phyloP scores from a whole-genome alignment of 2,329 filamentous ascomycete species.

The Fusarium bactridioides region DNA sequence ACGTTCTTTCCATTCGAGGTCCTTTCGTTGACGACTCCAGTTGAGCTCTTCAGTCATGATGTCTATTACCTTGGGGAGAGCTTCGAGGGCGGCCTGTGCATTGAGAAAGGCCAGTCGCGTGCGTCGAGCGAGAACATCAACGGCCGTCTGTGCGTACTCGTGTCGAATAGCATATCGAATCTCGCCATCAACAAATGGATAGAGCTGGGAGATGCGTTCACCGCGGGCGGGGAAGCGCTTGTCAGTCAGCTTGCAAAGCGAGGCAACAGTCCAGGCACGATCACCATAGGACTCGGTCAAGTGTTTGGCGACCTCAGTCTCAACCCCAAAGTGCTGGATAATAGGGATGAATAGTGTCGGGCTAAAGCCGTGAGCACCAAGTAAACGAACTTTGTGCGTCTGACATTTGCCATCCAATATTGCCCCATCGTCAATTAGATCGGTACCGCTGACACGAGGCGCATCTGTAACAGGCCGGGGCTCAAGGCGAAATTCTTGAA shows the following conservation, averaged over 20 bases:
- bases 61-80: conserved; percentile 85
- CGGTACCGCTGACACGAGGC: conserved; percentile 74
- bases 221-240: conserved; percentile 84
- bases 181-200: conserved; percentile 93
- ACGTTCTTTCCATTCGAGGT: conserved; percentile 82
- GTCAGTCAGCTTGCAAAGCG: conserved; percentile 78
- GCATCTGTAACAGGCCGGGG: conserved; percentile 65
- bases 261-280: conserved; percentile 88
- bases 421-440: conserved; percentile 74
- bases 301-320: conserved; percentile 92
- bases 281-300: conserved; percentile 89
- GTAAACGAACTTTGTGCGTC: conserved; percentile 81
- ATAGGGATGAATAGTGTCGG: conserved; percentile 93
- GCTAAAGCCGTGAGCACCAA: conserved; percentile 87
- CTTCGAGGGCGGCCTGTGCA: conserved; percentile 87
- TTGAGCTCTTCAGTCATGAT: conserved; percentile 85
- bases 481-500: conserved; percentile 71
- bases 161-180: conserved; percentile 86
- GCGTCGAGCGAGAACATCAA: conserved; percentile 85
- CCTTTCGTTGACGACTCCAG: conserved; percentile 77
- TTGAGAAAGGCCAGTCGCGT: conserved; percentile 91
- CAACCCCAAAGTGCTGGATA: conserved; percentile 90
- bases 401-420: conserved; percentile 74
- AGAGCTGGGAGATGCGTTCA: conserved; percentile 79
- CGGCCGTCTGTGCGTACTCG: conserved; percentile 91